Conservation (phyloP, 1,139 yeast genomes). For the Ogataea hybrid region DNA sequence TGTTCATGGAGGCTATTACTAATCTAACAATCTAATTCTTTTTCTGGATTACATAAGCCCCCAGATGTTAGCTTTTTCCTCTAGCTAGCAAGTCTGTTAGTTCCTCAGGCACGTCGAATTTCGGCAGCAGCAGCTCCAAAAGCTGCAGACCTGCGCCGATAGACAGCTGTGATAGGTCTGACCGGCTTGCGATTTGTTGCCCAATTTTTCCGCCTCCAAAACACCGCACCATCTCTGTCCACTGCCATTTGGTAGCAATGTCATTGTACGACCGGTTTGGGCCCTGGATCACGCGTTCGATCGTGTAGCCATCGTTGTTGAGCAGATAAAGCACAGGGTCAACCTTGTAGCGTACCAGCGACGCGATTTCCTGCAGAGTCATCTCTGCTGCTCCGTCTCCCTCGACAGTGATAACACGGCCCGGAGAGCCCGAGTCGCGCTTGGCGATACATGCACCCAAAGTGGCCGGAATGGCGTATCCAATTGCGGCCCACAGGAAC, state of each 20-base stretch:
- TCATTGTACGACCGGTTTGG: constrained; percentile 78
- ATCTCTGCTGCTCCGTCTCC: constrained; percentile 94
- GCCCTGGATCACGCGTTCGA: constrained; percentile 81
- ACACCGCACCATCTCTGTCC: constrained; percentile 61
- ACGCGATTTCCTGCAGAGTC: constrained; percentile 79
- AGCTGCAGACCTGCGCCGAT: constrained; percentile 31
- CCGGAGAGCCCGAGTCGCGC: constrained; percentile 48
- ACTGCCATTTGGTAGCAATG: constrained; percentile 73
- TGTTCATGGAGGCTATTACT: too few species aligned
- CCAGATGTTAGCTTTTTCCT: background rate
- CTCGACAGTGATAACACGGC: constrained; percentile 67
- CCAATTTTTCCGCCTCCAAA: constrained; percentile 65
- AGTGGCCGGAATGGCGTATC: constrained; percentile 82
- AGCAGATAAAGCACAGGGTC: constrained; percentile 65
- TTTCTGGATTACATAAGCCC: background rate
- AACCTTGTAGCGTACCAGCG: constrained; percentile 58
- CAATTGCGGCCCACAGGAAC: constrained; percentile 77
- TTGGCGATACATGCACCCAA: constrained; percentile 74
- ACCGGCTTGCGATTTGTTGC: constrained; percentile 30
- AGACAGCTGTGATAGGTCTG: constrained; percentile 21
- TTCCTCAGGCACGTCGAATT: constrained; percentile 60
- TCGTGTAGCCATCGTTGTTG: constrained; percentile 83
- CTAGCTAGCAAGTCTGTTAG: constrained; percentile 25
- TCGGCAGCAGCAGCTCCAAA: constrained; percentile 58
- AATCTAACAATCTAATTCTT: background rate